A percentile compares a stretch with the other conserved stretches of the same genome.
Evolutionary conservation across 108 stramenopile genomes (phyloP).

Genomic region (Cyclotella baltica): DNA sequence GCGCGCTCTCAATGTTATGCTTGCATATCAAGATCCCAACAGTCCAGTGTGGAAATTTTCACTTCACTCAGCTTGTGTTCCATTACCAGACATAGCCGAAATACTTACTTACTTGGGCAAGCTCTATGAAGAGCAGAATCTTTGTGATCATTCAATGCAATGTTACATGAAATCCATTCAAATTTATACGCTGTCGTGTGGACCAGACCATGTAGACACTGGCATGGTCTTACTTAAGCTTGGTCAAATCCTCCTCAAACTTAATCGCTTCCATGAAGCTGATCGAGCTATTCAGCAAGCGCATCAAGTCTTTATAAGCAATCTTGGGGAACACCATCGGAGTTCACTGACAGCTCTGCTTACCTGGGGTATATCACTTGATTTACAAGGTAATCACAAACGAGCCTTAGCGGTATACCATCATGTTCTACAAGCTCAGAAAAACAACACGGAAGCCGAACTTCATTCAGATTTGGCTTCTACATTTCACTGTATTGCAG

Average conservation of each 20-base stretch:
- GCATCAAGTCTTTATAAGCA: slow-evolving; percentile 78
- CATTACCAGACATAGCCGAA: slow-evolving; percentile 19
- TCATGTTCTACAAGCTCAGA: slow-evolving; percentile 4
- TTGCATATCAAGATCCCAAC: neutral
- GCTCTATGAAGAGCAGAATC: slow-evolving; percentile 9
- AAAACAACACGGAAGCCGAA: neutral
- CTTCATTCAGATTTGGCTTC: slow-evolving; percentile 4
- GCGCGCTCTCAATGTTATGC: slow-evolving; percentile 20
- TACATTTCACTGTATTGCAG: slow-evolving; percentile 19
- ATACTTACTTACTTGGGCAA: slow-evolving; percentile 17
- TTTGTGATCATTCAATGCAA: neutral
- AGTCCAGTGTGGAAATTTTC: slow-evolving; percentile 7
- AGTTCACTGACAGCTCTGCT: slow-evolving; percentile 12
- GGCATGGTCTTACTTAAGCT: slow-evolving; percentile 4
- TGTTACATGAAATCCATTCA: slow-evolving; percentile 8
- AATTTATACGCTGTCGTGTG: neutral
- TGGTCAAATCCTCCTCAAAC: slow-evolving; percentile 9
- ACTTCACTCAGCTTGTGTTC: slow-evolving; percentile 12
- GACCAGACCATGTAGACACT: slow-evolving; percentile 14
- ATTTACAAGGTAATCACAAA: slow-evolving; percentile 16
- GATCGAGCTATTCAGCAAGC: slow-evolving; percentile 4
- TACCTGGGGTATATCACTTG: slow-evolving; percentile 7
- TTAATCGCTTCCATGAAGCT: slow-evolving; percentile 9
- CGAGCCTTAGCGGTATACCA: slow-evolving; percentile 5
- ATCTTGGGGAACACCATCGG: slow-evolving; percentile 73